phyloP scores from a whole-genome alignment of 192 early-diverging fungal species.

The Mortierella hygrophila region DNA sequence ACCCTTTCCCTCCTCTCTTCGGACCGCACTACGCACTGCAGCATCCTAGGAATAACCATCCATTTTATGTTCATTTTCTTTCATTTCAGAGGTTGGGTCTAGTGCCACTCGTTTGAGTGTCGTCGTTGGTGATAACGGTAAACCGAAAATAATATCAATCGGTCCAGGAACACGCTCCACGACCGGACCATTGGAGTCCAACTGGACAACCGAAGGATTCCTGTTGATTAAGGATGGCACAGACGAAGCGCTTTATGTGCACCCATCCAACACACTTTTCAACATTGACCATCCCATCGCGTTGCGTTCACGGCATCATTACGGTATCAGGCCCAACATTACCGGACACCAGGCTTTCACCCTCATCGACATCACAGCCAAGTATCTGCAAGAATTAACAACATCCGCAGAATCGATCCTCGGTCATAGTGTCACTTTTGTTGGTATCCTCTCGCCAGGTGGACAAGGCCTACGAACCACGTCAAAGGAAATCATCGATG shows the following conservation, averaged over 20 bases:
- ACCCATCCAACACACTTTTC: slow-evolving; percentile 21
- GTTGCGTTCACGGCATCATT: slow-evolving; percentile 8
- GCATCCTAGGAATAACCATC: not conserved
- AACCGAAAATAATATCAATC: slow-evolving; percentile 17
- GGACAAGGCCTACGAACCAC: slow-evolving; percentile 17
- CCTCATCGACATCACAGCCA: slow-evolving; percentile 12
- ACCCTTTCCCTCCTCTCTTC: not conserved
- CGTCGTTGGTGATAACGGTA: slow-evolving; percentile 4
- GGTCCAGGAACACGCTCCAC: slow-evolving; percentile 18
- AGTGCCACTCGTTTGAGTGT: slow-evolving; percentile 16
- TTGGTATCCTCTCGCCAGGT: not conserved
- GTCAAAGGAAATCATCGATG: not conserved
- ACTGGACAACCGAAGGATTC: slow-evolving; percentile 27
- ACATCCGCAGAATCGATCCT: slow-evolving; percentile 12
- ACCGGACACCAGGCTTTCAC: slow-evolving; percentile 18
- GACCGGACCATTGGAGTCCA: slow-evolving; percentile 15
- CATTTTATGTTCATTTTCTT: not conserved
- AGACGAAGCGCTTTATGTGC: slow-evolving; percentile 15
- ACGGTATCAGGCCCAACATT: slow-evolving; percentile 18
- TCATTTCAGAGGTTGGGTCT: slow-evolving; percentile 16
- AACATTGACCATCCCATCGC: slow-evolving; percentile 14
- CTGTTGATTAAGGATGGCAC: slow-evolving; percentile 21
- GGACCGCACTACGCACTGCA: not conserved
- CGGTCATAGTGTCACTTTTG: not conserved
- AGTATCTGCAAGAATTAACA: slow-evolving; percentile 9